Conservation (phyloP, 2,329 filamentous ascomycete species). For the Apiospora pterosperma region DNA sequence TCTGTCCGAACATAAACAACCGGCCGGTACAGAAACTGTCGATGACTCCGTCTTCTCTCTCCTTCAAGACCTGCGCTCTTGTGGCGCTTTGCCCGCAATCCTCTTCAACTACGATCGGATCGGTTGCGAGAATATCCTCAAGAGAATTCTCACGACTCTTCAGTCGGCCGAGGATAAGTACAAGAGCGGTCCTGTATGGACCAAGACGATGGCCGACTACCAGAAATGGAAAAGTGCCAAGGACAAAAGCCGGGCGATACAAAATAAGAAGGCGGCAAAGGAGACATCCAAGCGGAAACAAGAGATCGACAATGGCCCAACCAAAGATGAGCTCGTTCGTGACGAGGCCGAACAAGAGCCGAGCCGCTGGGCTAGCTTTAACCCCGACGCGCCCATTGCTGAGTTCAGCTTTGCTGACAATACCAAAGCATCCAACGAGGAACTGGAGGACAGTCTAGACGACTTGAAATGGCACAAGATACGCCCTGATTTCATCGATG, state of each 20-base stretch:
- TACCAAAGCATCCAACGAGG: constrained; percentile 53
- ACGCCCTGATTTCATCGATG: constrained; percentile 51
- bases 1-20: constrained; percentile 33
- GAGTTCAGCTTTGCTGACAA: constrained; percentile 65
- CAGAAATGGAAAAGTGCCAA: constrained; percentile 52
- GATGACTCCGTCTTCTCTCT: constrained; percentile 47
- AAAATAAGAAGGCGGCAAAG: constrained; percentile 31
- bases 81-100: constrained; percentile 67
- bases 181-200: constrained; percentile 59
- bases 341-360: constrained; percentile 54
- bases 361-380: constrained; percentile 60
- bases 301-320: constrained; percentile 43
- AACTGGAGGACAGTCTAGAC: constrained; percentile 53
- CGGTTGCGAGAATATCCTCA: constrained; percentile 59
- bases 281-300: constrained; percentile 29
- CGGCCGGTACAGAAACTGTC: neutral
- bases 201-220: constrained; percentile 54
- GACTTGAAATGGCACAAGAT: constrained; percentile 50
- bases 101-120: constrained; percentile 74
- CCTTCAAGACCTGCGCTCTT: constrained; percentile 56
- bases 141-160: constrained; percentile 49
- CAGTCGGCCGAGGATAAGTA: constrained; percentile 51
- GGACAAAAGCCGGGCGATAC: constrained; percentile 33
- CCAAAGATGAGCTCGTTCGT: constrained; percentile 53
- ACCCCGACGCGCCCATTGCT: constrained; percentile 60